Evolutionary conservation across 208 protist genomes (phyloP).

Genomic region (Leishmania tarentolae): DNA sequence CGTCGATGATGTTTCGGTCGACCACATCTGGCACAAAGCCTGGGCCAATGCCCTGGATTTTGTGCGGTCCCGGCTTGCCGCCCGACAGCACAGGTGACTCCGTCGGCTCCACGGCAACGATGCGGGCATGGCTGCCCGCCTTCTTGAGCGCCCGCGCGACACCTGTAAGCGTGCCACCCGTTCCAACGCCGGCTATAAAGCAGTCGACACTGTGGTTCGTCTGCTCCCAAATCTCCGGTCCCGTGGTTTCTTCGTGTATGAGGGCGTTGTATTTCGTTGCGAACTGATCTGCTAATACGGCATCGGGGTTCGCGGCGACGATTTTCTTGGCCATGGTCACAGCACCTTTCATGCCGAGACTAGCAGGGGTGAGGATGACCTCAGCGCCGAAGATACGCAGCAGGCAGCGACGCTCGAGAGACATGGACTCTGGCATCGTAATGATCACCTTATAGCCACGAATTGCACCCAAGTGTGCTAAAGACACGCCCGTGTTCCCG

Average conservation of each 20-base stretch:
- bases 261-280: slow-evolving; percentile 83
- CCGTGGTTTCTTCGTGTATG: slow-evolving; percentile 91
- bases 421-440: slow-evolving; percentile 93
- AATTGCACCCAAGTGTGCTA: slow-evolving; percentile 81
- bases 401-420: slow-evolving; percentile 80
- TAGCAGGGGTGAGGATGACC: slow-evolving; percentile 88
- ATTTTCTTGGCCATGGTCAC: slow-evolving; percentile 84
- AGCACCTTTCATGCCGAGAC: slow-evolving; percentile 90
- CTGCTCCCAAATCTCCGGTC: slow-evolving; percentile 88
- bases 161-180: slow-evolving; percentile 86
- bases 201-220: slow-evolving; percentile 79
- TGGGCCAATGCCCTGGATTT: slow-evolving; percentile 92
- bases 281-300: slow-evolving; percentile 88
- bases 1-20: slow-evolving; percentile 64
- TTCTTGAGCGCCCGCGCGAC: slow-evolving; percentile 76
- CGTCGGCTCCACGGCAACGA: slow-evolving; percentile 84
- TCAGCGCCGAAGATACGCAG: slow-evolving; percentile 88
- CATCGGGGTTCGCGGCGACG: slow-evolving; percentile 64
- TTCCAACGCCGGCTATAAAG: slow-evolving; percentile 90
- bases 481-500: slow-evolving; percentile 90
- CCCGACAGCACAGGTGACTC: slow-evolving; percentile 88
- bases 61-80: slow-evolving; percentile 81
- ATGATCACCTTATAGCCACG: slow-evolving; percentile 91
- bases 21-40: slow-evolving; percentile 88
- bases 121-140: slow-evolving; percentile 44